Base-by-base conservation (phyloP, 2,329 filamentous ascomycete species). In the Fusarium piperis region DNA sequence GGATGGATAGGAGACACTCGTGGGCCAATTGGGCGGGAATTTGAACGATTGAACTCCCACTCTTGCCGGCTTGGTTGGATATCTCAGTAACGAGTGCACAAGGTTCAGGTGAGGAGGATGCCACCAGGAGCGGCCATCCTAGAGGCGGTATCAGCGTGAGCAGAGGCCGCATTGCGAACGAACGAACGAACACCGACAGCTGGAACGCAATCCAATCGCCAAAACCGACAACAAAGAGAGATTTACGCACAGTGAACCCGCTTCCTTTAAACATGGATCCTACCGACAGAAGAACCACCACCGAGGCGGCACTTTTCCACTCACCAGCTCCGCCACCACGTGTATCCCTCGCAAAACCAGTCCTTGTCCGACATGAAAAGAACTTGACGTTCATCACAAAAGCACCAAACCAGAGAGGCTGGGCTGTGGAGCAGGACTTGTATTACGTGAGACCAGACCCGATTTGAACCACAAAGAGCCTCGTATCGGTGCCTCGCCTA, bases 1-100 rank as follows among this genome's bases (percentile, higher is more conserved):
- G 62, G n/a, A 64, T 60, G 1, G 62, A 64, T 5, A 33, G 10
- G 3, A 64, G 62, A 32, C 62, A 64, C 2, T 64, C 46, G 3
- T 53, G 20, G 4, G 62, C 62, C 7, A 64, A 28, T 30, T 53
- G 28, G 6, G 18, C 56, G 9, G 62, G 44, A 1, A 64, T n/a
- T n/a, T 55, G n/a, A 18, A 46, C 28, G 56, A 12, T 33, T 2
- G 30, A 46, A 15, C 28, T 59, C 15, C 41, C 41, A 11, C 28
- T 30, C 28, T 41, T 23, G 9, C 20, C 10, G n/a, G n/a, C 39
- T 23, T 12, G 6, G 18, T 23, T 38, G 52, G 52, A 38, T 23
- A 55, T 36, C 10, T 38, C 32, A 2, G 52, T 55, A 13, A 55
- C 52, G 23, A 55, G 52, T 13, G 52, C 52, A 28, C 52, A 55